Evolutionary conservation across 352 stramenopile species (phyloP), one percentile per base, ranked within the genome.

Genomic region (Phytophthora constricta): DNA sequence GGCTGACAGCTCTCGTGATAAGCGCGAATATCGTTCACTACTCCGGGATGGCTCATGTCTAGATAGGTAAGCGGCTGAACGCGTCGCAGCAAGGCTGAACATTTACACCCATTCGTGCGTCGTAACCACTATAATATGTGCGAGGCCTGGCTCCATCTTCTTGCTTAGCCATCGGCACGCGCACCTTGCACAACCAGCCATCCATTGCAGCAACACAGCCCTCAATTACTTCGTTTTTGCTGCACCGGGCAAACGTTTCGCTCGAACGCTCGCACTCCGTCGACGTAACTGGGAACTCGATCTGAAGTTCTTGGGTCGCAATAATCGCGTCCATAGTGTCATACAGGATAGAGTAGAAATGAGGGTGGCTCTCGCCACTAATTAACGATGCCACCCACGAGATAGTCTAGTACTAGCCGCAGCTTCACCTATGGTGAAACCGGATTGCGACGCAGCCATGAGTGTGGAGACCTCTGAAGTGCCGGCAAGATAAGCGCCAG

Each of bases 141-240:
- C 17, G 54, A 23, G 54, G 13, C 1, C 54, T 41, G 2, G 28
- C 17, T n/a, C 41, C 2, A 13, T 41, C 41, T 1, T 41, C 9
- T 2, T 61, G n/a, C 20, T 23, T 14, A 19, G 51, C 42, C 1
- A 43, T 47, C 11, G 55, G 55, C 10, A 27, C 25, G 19, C 37
- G n/a, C 19, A 57, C 51, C 27, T 49, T 27, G n/a, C 46, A 64
- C 3, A 51, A 46, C 57, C 57, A 64, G 4, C 57, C 34, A 10
- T 57, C 57, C 47, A 57, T 25, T 1, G 57, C 57, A 19, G 13
- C 57, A 4, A 57, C 46, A 23, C 57, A 64, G 1, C 34, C 33
- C 7, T 45, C 20, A 2, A 57, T 37, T 4, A 57, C 46, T 9
- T 8, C 0, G 5, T 37, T 34, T 3, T 50, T 41, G 10, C 46